Percentiles rank a stretch among this genome's conserved stretches.
These are phyloP conservation scores for Phytophthora pinifolia DNA, from an alignment of 352 stramenopile species.

Conservation along the genomic window DNA sequence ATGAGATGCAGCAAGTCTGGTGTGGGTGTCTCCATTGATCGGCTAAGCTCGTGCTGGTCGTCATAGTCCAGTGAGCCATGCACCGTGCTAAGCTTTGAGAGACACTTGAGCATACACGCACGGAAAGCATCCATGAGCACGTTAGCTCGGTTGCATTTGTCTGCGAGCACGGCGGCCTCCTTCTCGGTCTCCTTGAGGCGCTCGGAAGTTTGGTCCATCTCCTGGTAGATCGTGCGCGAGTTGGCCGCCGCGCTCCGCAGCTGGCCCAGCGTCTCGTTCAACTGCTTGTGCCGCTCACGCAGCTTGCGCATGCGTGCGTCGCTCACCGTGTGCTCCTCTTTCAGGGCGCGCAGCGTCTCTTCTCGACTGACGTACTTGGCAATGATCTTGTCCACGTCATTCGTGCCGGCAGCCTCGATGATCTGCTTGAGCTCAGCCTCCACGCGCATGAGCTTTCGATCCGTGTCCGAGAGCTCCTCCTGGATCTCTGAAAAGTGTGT, in stretches of 20 bases:
- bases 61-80: conserved; percentile 75
- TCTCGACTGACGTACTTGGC: conserved; percentile 69
- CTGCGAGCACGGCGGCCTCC: conserved; percentile 59
- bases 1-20: conserved; percentile 75
- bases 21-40: conserved; percentile 67
- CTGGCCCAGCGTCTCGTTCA: conserved; percentile 63
- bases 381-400: conserved; percentile 85
- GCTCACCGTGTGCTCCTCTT: conserved; percentile 75
- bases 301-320: conserved; percentile 78
- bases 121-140: conserved; percentile 84
- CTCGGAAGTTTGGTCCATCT: conserved; percentile 83
- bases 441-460: conserved; percentile 63
- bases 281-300: conserved; percentile 73
- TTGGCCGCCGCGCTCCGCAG: conserved; percentile 73
- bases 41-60: conserved; percentile 69
- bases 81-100: conserved; percentile 72
- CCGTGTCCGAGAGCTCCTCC: conserved; percentile 70
- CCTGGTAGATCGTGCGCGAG: conserved; percentile 82
- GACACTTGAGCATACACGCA: conserved; percentile 81
- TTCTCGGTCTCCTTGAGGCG: conserved; percentile 86
- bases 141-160: conserved; percentile 75
- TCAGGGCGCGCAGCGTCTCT: conserved; percentile 67
- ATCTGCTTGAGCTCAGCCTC: conserved; percentile 79
- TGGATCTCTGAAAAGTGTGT: conserved; percentile 81
- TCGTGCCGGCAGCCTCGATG: conserved; percentile 72